A percentile compares a stretch with the other conserved stretches of the same genome.
These are phyloP conservation scores for Trichoderma brevicompactum DNA, from an alignment of 2,329 filamentous ascomycete species.

Conservation along the genomic window DNA sequence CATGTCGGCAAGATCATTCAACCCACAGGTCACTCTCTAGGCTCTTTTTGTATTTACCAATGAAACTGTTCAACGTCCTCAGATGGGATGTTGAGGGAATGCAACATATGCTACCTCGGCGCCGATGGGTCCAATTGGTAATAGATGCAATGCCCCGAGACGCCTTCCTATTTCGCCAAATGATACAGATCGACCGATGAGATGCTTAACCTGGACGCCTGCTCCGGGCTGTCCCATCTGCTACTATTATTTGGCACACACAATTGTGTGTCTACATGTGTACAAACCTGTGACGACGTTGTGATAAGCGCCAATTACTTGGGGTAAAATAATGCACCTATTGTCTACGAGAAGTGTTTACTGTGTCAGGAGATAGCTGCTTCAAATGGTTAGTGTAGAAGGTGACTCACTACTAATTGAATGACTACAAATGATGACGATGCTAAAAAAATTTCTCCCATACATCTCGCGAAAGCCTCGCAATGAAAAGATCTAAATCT, in stretches of 20 bases:
- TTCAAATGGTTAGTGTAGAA: background rate
- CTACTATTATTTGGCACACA: too few relatives aligned
- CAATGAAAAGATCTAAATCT: slow-evolving; percentile 7
- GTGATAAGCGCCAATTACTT: background rate
- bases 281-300: background rate
- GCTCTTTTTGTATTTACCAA: background rate
- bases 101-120: background rate
- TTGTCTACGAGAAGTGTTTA: background rate
- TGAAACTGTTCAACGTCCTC: slow-evolving; percentile 4
- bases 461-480: background rate
- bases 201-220: background rate
- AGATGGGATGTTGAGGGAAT: background rate
- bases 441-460: background rate
- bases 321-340: too few relatives aligned
- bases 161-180: background rate
- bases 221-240: background rate
- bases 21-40: background rate
- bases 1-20: background rate
- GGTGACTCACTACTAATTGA: background rate
- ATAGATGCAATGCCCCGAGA: background rate
- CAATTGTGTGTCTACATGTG: background rate
- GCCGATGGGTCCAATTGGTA: background rate
- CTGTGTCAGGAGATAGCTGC: background rate
- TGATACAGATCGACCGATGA: slow-evolving; percentile 1
- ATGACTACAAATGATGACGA: slow-evolving; percentile 16